Percentiles rank a stretch among this genome's conserved stretches.
Conservation (phyloP, 1,139 yeast species). For the Saccharomycopsis hybrid region DNA sequence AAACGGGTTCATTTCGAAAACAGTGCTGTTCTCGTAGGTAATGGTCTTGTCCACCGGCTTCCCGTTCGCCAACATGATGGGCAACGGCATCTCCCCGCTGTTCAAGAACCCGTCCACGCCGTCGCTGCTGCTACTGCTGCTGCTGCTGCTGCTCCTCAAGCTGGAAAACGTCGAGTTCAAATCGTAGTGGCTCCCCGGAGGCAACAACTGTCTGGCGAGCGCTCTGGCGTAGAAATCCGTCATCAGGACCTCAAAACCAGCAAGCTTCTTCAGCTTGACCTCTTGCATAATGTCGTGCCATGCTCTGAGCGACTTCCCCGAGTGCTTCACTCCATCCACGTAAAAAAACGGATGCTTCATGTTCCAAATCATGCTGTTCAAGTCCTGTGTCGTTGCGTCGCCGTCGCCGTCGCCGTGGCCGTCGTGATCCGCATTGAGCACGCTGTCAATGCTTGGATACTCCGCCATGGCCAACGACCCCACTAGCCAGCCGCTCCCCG, state of each 20-base stretch:
- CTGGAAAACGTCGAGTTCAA: slow-evolving; percentile 12
- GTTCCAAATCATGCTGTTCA: slow-evolving; percentile 57
- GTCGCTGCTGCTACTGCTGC: background rate
- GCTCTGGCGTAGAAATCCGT: slow-evolving; percentile 97
- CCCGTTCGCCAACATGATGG: slow-evolving; percentile 42
- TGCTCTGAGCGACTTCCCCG: slow-evolving; percentile 47
- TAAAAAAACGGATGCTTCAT: slow-evolving; percentile 51
- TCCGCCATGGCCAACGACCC: slow-evolving; percentile 74
- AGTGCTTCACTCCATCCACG: slow-evolving; percentile 35
- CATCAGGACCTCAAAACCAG: slow-evolving; percentile 69
- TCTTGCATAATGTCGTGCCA: slow-evolving; percentile 49
- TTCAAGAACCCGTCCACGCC: slow-evolving; percentile 22
- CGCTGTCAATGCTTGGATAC: slow-evolving; percentile 65
- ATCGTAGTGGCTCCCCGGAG: slow-evolving; percentile 1
- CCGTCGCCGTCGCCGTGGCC: slow-evolving; percentile 1
- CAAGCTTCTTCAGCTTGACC: slow-evolving; percentile 54
- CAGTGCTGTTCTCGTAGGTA: slow-evolving; percentile 38
- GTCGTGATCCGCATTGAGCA: slow-evolving; percentile 29
- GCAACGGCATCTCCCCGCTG: slow-evolving; percentile 61
- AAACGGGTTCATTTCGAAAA: slow-evolving; percentile 39
- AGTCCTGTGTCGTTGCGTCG: slow-evolving; percentile 23
- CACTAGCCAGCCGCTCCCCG: slow-evolving; percentile 41
- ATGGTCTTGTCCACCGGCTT: slow-evolving; percentile 35
- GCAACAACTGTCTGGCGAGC: slow-evolving; percentile 58
- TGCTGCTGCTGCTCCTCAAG: background rate